phyloP scores from a whole-genome alignment of 73 alveolate genomes.

The Blepharisma japonicum region DNA sequence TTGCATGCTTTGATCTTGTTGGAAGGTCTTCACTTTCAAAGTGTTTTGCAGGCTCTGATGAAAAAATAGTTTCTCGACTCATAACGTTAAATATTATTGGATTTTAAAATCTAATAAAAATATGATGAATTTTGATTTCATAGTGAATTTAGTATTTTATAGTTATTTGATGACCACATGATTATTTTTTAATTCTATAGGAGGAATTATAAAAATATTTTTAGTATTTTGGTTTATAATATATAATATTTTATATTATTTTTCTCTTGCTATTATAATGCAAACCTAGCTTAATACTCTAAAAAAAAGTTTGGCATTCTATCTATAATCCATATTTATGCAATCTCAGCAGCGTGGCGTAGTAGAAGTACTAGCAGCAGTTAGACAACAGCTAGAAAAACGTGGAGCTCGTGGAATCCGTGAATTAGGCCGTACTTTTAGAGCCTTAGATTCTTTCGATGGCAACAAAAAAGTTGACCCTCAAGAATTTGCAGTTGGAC shows the following conservation, averaged over 20 bases:
- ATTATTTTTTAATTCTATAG: too few relatives aligned
- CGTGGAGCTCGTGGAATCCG: slow-evolving; percentile 79
- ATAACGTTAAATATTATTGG: too few relatives aligned
- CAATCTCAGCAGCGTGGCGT: slow-evolving; percentile 28
- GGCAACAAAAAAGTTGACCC: slow-evolving; percentile 85
- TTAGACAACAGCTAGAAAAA: slow-evolving; percentile 46
- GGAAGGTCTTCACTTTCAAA: slow-evolving; percentile 28
- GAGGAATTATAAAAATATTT: too few relatives aligned
- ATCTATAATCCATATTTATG: not conserved
- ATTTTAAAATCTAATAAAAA: too few relatives aligned
- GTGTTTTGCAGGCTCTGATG: slow-evolving; percentile 7
- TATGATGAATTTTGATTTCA: too few relatives aligned
- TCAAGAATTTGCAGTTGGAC: slow-evolving; percentile 86
- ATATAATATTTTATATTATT: too few relatives aligned
- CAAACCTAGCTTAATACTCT: not conserved
- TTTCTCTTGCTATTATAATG: too few relatives aligned
- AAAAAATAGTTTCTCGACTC: too few relatives aligned
- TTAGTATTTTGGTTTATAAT: too few relatives aligned
- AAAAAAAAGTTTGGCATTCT: not conserved
- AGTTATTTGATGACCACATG: too few relatives aligned
- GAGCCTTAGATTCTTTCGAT: slow-evolving; percentile 82
- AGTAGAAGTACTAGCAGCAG: slow-evolving; percentile 46
- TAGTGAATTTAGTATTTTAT: too few relatives aligned
- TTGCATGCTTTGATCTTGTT: not conserved
- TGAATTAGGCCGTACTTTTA: slow-evolving; percentile 80